A percentile compares a stretch with the other conserved stretches of the same genome.
Evolutionary conservation across 306 rosid genomes (phyloP).

Genomic region (Cicer yamashitae): DNA sequence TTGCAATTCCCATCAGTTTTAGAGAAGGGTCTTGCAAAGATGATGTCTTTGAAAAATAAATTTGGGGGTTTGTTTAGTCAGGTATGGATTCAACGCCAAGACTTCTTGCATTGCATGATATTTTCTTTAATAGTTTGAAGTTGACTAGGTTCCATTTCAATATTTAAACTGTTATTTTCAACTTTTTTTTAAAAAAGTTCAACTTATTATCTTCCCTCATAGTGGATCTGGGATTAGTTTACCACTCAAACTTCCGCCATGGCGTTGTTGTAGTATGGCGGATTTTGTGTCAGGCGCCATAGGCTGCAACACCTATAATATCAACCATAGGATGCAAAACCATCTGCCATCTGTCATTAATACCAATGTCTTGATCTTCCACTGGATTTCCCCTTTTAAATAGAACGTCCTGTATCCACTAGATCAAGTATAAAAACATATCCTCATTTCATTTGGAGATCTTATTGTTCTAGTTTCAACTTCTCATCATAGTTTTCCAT

Average conservation of each 20-base stretch:
- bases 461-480: neutral
- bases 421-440: constrained; percentile 18
- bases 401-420: constrained; percentile 10
- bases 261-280: too few relatives aligned
- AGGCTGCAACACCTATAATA: too few relatives aligned
- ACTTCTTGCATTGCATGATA: constrained; percentile 11
- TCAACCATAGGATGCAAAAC: too few relatives aligned
- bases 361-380: constrained; percentile 9
- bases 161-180: neutral
- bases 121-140: constrained; percentile 32
- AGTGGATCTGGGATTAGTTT: constrained; percentile 1
- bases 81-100: constrained; percentile 52
- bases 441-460: constrained; percentile 38
- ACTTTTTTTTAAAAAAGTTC: neutral
- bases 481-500: constrained; percentile 5
- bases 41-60: constrained; percentile 94
- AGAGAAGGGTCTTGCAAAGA: constrained; percentile 93
- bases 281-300: too few relatives aligned
- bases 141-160: constrained; percentile 13
- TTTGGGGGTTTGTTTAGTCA: constrained; percentile 90
- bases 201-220: constrained; percentile 5
- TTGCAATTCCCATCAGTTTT: constrained; percentile 95
- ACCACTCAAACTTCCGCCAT: neutral
- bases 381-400: neutral
- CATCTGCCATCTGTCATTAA: too few relatives aligned